Evolutionary conservation across 2,329 filamentous ascomycete genomes (phyloP).

Genomic region (Epicoccum nigrum): DNA sequence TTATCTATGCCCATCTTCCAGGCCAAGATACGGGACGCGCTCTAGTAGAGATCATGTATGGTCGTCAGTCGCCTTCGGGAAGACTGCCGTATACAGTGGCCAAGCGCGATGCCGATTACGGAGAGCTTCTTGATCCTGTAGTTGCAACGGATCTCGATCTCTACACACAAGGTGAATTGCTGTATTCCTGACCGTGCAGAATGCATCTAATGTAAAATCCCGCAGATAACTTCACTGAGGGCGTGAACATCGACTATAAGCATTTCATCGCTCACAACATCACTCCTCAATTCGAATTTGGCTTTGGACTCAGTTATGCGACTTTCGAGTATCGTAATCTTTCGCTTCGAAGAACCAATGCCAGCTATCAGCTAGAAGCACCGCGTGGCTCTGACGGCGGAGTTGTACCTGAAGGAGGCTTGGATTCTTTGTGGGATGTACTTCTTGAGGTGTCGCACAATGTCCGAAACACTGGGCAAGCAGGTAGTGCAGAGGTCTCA

Average conservation of each 20-base stretch:
- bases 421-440: neutral
- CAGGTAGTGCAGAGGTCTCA: neutral
- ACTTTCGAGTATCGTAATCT: constrained; percentile 34
- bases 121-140: too few relatives aligned
- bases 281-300: constrained; percentile 52
- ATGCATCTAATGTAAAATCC: too few relatives aligned
- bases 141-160: too few relatives aligned
- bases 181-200: too few relatives aligned
- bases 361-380: neutral
- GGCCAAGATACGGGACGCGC: constrained; percentile 54
- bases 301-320: constrained; percentile 54
- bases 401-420: neutral
- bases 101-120: too few relatives aligned
- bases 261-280: constrained; percentile 52
- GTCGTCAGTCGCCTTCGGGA: constrained; percentile 54
- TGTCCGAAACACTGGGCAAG: neutral
- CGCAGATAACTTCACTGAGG: constrained; percentile 17
- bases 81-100: constrained; percentile 59
- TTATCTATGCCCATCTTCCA: constrained; percentile 1
- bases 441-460: neutral
- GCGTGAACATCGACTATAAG: constrained; percentile 53
- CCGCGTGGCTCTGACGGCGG: neutral
- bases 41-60: constrained; percentile 55
- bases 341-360: neutral
- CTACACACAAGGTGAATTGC: too few relatives aligned